phyloP scores from a whole-genome alignment of 371 early-diverging fungal species.

The Haplosporangium sp. region DNA sequence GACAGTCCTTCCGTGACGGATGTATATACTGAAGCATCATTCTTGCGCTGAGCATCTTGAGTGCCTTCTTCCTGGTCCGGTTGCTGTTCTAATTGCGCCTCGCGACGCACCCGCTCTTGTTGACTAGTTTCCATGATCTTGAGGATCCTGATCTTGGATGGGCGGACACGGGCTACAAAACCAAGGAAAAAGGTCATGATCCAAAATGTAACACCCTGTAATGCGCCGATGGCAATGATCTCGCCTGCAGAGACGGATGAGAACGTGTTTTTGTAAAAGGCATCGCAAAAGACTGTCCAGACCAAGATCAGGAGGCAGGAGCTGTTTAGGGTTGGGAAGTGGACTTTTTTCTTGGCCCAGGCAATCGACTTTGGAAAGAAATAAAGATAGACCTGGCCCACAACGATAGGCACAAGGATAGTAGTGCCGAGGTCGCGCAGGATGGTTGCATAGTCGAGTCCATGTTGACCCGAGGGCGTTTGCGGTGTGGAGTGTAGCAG shows the following conservation, averaged over 20 bases:
- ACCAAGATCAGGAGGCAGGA: slow-evolving; percentile 74
- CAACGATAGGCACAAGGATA: slow-evolving; percentile 70
- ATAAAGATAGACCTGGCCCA: slow-evolving; percentile 75
- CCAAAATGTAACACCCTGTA: slow-evolving; percentile 65
- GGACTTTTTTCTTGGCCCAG: slow-evolving; percentile 61
- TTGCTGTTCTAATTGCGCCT: slow-evolving; percentile 31
- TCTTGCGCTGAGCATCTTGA: neutral
- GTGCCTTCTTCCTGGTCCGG: neutral
- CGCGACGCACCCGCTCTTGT: slow-evolving; percentile 13
- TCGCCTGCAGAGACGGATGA: slow-evolving; percentile 63
- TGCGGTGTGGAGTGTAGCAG: slow-evolving; percentile 57
- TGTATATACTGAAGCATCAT: neutral
- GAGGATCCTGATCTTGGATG: slow-evolving; percentile 38
- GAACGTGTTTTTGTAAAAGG: slow-evolving; percentile 69
- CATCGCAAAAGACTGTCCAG: slow-evolving; percentile 82
- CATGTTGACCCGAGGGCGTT: slow-evolving; percentile 58
- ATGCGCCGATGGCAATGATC: slow-evolving; percentile 65
- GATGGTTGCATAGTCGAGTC: slow-evolving; percentile 65
- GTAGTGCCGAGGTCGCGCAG: slow-evolving; percentile 71
- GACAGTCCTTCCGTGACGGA: slow-evolving; percentile 14
- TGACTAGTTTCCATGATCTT: slow-evolving; percentile 32
- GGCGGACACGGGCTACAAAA: slow-evolving; percentile 33
- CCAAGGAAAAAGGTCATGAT: slow-evolving; percentile 46
- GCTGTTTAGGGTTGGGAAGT: slow-evolving; percentile 69
- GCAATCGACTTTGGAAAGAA: slow-evolving; percentile 65